Conservation (phyloP, 2,329 filamentous ascomycete genomes). For the Neofusicoccum umdonicola region DNA sequence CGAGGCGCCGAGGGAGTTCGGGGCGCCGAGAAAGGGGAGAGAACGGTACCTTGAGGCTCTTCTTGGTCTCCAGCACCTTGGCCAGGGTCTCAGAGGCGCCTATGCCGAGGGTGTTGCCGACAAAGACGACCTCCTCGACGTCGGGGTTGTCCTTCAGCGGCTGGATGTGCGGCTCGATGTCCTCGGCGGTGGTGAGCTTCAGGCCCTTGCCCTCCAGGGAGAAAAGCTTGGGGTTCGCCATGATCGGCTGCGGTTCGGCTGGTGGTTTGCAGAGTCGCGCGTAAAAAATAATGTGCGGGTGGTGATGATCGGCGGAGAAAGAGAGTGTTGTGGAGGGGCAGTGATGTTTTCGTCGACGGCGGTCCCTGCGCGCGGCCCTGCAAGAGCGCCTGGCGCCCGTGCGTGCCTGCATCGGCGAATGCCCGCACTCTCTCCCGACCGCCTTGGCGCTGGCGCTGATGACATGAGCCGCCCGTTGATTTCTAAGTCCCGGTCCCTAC, state of each 20-base stretch:
- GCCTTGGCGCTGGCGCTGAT: slow-evolving; percentile 5
- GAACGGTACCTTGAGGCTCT: slow-evolving; percentile 65
- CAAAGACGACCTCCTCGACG: slow-evolving; percentile 79
- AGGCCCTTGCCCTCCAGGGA: slow-evolving; percentile 88
- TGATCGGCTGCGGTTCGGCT: slow-evolving; percentile 41
- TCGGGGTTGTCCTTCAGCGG: slow-evolving; percentile 68
- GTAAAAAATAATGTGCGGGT: slow-evolving; percentile 6
- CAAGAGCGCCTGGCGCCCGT: neutral
- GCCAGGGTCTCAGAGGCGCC: slow-evolving; percentile 83
- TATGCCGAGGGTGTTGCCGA: slow-evolving; percentile 90
- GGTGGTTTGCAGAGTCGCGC: neutral
- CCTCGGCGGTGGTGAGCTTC: slow-evolving; percentile 85
- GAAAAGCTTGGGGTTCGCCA: slow-evolving; percentile 65
- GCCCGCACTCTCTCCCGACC: neutral
- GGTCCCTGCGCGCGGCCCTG: slow-evolving; percentile 6
- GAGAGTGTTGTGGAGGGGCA: slow-evolving; percentile 17
- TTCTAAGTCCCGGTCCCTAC: neutral
- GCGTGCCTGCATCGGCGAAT: slow-evolving; percentile 5
- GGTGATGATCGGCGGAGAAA: slow-evolving; percentile 3
- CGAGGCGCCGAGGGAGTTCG: neutral
- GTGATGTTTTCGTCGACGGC: slow-evolving; percentile 9
- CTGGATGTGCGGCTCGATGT: slow-evolving; percentile 81
- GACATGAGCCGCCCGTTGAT: slow-evolving; percentile 15
- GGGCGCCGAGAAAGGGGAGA: neutral
- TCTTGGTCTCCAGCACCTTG: slow-evolving; percentile 79